Evolutionary conservation across 148 eudicot genomes (phyloP), one percentile per base, ranked within the genome.

Genomic region (Mesembryanthemum crystallinum): DNA sequence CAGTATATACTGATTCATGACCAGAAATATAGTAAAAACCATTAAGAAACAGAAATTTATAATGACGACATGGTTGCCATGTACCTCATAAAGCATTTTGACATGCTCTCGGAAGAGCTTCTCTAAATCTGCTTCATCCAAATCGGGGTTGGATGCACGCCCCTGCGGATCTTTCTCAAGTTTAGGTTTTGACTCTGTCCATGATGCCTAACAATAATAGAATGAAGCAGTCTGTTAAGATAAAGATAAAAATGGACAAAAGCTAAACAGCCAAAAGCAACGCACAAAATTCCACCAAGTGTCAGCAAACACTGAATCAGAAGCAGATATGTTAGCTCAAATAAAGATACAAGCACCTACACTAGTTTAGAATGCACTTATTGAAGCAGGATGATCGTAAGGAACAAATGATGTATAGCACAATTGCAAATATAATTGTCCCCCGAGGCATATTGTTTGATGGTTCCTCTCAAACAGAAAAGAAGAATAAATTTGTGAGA

Each of bases 131-230:
- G 97, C 88, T 78, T 91, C 88, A 77, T 92, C 95, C 74, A 96
- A 86, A 67, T 89, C 88, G 51, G 90, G 84, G 81, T 87, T 92
- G 43, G 87, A 82, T 39, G 90, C 89, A 78, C 99, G 99, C 21
- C 90, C 85, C 89, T 96, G 99, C 67, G 98, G 98, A 85, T 96
- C 99, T 89, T 89, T 92, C 82, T 89, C 94, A 77, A 96, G 83
- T 79, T 89, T 96, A 37, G 90, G 78, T 78, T 87, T 96, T 67
- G 98, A 91, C 69, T 96, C 98, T 8, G 88, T 89, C 99, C 99
- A 96, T 27, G 98, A 92, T 39, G 90, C 98, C 99, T 95, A 69
- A 74, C 64, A 76, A 37, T 23, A 77, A n/a, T 54, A 75, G 33
- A 35, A 52, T 7, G 35, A 39, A 82, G 5, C 29, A 42, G 18